phyloP scores from a whole-genome alignment of 2,329 filamentous ascomycete species.

The Sporothrix luriei region DNA sequence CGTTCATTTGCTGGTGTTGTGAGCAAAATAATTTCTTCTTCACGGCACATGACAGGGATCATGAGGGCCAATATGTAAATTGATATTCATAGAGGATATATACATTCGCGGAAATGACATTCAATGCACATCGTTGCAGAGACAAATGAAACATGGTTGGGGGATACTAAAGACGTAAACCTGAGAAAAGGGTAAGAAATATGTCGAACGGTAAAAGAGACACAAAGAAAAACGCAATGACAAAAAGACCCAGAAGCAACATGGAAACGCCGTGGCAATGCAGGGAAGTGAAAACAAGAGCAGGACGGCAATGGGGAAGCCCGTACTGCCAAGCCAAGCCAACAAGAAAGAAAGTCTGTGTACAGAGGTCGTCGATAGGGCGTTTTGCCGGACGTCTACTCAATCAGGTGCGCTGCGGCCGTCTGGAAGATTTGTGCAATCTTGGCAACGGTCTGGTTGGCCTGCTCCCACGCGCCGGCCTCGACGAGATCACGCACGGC shows the following conservation, averaged over 20 bases:
- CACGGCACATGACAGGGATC: not conserved
- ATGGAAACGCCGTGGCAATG: constrained; percentile 34
- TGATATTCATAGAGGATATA: constrained; percentile 23
- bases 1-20: not conserved
- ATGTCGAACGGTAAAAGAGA: constrained; percentile 4
- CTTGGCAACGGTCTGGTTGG: constrained; percentile 69
- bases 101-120: constrained; percentile 3
- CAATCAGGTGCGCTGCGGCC: constrained; percentile 52
- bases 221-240: not conserved
- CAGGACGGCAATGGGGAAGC: not conserved
- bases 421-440: constrained; percentile 67
- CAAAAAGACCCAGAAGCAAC: constrained; percentile 4
- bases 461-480: constrained; percentile 68
- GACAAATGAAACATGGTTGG: constrained; percentile 15
- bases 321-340: no score
- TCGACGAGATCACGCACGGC: constrained; percentile 81
- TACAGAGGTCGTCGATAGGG: no score
- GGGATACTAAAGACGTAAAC: not conserved
- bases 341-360: not conserved
- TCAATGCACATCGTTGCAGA: not conserved
- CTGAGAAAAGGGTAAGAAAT: constrained; percentile 6
- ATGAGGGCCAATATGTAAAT: not conserved
- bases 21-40: not conserved
- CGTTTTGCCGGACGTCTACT: not conserved
- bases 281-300: constrained; percentile 19